Evolutionary conservation across 768 basidiomycete genomes (phyloP).

Genomic region (Pleurotus djamor): DNA sequence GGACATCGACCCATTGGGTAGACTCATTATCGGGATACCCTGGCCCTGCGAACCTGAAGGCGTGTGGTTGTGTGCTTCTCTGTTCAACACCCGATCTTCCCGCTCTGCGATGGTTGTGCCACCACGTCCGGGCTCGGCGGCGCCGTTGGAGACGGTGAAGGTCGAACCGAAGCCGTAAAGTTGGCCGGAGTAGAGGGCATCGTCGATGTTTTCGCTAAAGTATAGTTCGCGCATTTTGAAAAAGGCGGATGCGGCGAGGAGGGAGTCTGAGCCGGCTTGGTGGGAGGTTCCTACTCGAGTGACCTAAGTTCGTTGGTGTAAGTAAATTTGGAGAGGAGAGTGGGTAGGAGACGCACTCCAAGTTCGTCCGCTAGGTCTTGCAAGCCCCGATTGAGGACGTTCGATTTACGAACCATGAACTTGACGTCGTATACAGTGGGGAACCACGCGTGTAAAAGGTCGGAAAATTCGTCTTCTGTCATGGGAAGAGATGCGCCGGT

Average conservation of each 20-base stretch:
- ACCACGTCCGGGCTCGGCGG: slow-evolving; percentile 62
- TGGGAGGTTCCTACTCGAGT: slow-evolving; percentile 77
- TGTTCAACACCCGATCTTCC: slow-evolving; percentile 58
- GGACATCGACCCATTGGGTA: slow-evolving; percentile 36
- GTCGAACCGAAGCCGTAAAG: slow-evolving; percentile 84
- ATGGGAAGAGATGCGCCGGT: slow-evolving; percentile 84
- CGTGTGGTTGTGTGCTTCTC: slow-evolving; percentile 57
- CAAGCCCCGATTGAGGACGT: slow-evolving; percentile 83
- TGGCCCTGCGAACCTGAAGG: slow-evolving; percentile 41
- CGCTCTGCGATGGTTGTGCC: slow-evolving; percentile 82
- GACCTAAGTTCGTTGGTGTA: slow-evolving; percentile 46
- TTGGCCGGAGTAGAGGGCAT: slow-evolving; percentile 77
- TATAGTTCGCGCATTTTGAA: slow-evolving; percentile 95
- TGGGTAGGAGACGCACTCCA: slow-evolving; percentile 56
- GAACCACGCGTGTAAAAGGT: slow-evolving; percentile 88
- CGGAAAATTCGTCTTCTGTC: slow-evolving; percentile 88
- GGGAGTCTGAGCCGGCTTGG: slow-evolving; percentile 96
- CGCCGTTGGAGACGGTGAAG: slow-evolving; percentile 64
- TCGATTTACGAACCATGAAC: slow-evolving; percentile 88
- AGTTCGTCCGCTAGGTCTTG: slow-evolving; percentile 97
- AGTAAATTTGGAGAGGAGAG: neutral
- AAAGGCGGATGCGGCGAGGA: slow-evolving; percentile 90
- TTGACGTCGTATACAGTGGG: slow-evolving; percentile 98
- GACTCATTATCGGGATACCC: slow-evolving; percentile 33
- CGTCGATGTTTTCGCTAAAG: slow-evolving; percentile 89